Conservation (phyloP, 2,329 filamentous ascomycete genomes). For the Erysiphe pulchra region DNA sequence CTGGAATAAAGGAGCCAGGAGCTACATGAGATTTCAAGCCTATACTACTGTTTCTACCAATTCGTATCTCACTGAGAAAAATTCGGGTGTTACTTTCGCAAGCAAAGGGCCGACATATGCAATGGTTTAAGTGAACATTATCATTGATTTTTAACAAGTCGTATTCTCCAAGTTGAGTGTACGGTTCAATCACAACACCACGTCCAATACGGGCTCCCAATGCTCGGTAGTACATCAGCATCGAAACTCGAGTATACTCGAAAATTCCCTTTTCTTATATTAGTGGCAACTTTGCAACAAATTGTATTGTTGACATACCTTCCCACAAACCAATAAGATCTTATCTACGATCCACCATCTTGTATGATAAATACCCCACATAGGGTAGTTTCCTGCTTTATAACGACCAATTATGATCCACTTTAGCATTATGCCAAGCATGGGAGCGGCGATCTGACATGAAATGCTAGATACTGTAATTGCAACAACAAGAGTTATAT, state of each 20-base stretch:
- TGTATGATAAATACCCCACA: conserved; percentile 32
- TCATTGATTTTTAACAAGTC: conserved; percentile 29
- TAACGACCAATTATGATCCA: conserved; percentile 29
- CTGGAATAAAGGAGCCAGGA: conserved; percentile 22
- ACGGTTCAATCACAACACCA: conserved; percentile 20
- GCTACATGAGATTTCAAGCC: conserved; percentile 24
- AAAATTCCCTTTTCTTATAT: conserved; percentile 17
- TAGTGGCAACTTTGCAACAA: background rate
- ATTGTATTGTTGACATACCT: conserved; percentile 5
- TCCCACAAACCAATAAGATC: conserved; percentile 21
- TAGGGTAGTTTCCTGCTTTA: conserved; percentile 26
- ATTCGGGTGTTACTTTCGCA: conserved; percentile 30
- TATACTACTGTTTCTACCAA: conserved; percentile 22
- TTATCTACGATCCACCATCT: conserved; percentile 33
- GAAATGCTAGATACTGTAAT: conserved; percentile 19
- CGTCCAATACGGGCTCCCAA: conserved; percentile 27
- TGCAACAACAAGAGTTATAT: conserved; percentile 22
- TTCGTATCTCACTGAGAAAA: conserved; percentile 25
- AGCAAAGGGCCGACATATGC: conserved; percentile 25
- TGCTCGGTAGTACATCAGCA: conserved; percentile 22
- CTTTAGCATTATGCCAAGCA: conserved; percentile 24
- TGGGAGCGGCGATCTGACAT: conserved; percentile 18
- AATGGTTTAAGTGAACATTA: conserved; percentile 20
- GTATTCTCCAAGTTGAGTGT: conserved; percentile 24
- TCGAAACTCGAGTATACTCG: conserved; percentile 15